A percentile compares a stretch with the other conserved stretches of the same genome.
Evolutionary conservation across 2,329 filamentous ascomycete genomes (phyloP).

Genomic region (Xylariaceae sp.): DNA sequence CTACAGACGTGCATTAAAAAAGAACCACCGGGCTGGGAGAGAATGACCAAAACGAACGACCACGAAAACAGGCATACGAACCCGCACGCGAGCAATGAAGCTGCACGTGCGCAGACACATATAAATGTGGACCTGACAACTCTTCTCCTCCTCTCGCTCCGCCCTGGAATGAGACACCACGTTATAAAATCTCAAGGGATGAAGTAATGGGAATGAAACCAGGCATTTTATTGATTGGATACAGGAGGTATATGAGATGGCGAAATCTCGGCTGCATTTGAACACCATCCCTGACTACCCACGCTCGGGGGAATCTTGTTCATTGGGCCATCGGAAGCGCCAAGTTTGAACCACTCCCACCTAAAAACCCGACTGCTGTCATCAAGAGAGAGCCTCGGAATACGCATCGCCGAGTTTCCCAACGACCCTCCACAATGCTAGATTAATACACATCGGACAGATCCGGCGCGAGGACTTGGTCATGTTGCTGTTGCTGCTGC

Average conservation of each 20-base stretch:
- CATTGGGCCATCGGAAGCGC: constrained; percentile 10
- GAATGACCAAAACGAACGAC: not conserved
- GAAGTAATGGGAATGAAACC: constrained; percentile 19
- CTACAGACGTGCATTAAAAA: too few species aligned
- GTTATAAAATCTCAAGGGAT: constrained; percentile 12
- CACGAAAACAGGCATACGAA: not conserved
- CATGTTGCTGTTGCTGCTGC: not conserved
- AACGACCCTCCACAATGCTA: constrained; percentile 21
- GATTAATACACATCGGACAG: constrained; percentile 14
- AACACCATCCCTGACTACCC: constrained; percentile 8
- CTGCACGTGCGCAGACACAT: constrained; percentile 10
- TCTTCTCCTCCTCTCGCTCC: not conserved
- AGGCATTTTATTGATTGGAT: constrained; percentile 26
- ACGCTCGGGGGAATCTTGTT: constrained; percentile 4
- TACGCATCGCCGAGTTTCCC: constrained; percentile 24
- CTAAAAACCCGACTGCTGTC: not conserved
- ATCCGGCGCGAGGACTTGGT: constrained; percentile 7
- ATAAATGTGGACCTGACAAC: constrained; percentile 17
- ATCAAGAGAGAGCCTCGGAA: constrained; percentile 22
- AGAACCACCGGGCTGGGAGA: too few species aligned
- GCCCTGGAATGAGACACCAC: constrained; percentile 11
- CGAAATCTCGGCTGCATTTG: constrained; percentile 21
- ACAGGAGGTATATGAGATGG: constrained; percentile 21
- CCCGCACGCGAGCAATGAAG: not conserved
- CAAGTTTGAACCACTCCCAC: constrained; percentile 11